phyloP scores from a whole-genome alignment of 2,329 filamentous ascomycete genomes.

The Talaromyces amestolkiae region DNA sequence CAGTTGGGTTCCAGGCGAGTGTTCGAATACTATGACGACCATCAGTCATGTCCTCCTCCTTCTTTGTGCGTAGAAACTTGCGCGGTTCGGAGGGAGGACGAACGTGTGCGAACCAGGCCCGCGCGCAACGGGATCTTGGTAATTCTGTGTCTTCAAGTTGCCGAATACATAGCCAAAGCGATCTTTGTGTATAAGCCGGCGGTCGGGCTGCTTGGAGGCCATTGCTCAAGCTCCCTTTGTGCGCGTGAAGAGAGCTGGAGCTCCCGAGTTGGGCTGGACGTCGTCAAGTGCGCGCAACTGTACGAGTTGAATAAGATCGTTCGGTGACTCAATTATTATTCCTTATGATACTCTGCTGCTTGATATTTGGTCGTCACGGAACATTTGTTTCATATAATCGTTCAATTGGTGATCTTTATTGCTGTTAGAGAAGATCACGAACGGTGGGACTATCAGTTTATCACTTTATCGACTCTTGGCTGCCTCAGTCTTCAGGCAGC shows the following conservation, averaged over 20 bases:
- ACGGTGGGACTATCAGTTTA: neutral
- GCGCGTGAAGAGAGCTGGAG: neutral
- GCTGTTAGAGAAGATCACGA: neutral
- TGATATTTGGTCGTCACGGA: too few relatives aligned
- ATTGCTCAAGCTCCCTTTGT: conserved; percentile 25
- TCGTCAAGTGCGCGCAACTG: neutral
- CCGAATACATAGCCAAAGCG: conserved; percentile 66
- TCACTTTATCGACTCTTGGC: neutral
- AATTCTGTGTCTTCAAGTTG: conserved; percentile 67
- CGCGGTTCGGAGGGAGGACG: conserved; percentile 26
- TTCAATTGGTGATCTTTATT: neutral
- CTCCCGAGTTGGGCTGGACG: neutral
- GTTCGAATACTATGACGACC: conserved; percentile 62
- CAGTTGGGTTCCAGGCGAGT: conserved; percentile 85
- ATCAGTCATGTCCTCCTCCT: neutral
- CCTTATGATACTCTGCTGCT: neutral
- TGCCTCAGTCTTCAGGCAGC: neutral
- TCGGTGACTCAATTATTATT: neutral
- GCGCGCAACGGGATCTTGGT: conserved; percentile 61
- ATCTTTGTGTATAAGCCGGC: conserved; percentile 57
- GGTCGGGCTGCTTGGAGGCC: conserved; percentile 40
- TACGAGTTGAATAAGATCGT: neutral
- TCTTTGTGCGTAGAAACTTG: neutral
- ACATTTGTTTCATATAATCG: neutral
- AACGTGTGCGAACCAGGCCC: conserved; percentile 58